These are phyloP conservation scores for Lachnellula occidentalis DNA, from an alignment of 2,329 filamentous ascomycete species.

Conservation along the genomic window DNA sequence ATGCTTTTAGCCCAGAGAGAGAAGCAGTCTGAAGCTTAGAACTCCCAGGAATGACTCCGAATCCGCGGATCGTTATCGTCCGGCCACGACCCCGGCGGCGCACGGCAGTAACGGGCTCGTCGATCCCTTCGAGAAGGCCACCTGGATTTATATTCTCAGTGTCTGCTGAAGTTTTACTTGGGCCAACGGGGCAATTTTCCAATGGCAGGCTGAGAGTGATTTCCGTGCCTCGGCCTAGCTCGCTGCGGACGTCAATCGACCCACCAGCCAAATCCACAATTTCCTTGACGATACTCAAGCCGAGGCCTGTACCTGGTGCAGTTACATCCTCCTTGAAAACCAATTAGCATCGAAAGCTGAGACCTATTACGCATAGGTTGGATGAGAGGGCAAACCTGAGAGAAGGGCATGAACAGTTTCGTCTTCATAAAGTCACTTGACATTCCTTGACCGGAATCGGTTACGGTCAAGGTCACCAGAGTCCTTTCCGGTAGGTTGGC, in stretches of 20 bases:
- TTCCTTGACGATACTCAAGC: constrained; percentile 59
- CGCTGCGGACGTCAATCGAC: constrained; percentile 50
- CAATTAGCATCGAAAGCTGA: constrained; percentile 12
- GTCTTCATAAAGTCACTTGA: constrained; percentile 55
- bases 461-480: constrained; percentile 40
- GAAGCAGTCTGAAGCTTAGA: constrained; percentile 12
- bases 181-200: constrained; percentile 4
- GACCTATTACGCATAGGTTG: constrained; percentile 12
- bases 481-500: constrained; percentile 7
- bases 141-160: neutral
- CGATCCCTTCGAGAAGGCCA: neutral
- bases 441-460: constrained; percentile 61
- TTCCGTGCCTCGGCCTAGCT: constrained; percentile 48
- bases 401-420: constrained; percentile 49
- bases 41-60: constrained; percentile 9
- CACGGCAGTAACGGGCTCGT: constrained; percentile 13
- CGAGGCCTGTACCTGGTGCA: constrained; percentile 55
- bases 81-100: constrained; percentile 16
- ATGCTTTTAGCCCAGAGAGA: constrained; percentile 13
- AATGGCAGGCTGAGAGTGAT: constrained; percentile 43
- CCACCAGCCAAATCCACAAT: constrained; percentile 56
- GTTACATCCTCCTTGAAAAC: constrained; percentile 51
- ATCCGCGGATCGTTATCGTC: constrained; percentile 19
- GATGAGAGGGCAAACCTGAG: constrained; percentile 46
- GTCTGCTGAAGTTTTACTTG: neutral